These are phyloP conservation scores for Cyberlindnera misumaiensis DNA, from an alignment of 805 yeast genomes.

Conservation along the genomic window DNA sequence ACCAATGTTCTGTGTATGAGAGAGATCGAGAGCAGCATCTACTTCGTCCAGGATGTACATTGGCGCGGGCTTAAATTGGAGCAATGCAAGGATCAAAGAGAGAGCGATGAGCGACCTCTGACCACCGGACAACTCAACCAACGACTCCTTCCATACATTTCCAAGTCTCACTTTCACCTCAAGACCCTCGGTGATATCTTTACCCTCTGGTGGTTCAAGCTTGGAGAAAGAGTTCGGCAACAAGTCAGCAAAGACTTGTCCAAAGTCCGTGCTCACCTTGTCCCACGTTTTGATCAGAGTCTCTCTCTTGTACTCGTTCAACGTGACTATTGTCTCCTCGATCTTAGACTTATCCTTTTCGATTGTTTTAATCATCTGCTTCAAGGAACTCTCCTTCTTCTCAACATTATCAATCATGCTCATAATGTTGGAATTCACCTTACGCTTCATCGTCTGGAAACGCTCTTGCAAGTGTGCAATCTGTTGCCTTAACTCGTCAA, in stretches of 20 bases:
- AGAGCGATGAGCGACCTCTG: slow-evolving; percentile 92
- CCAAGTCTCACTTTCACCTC: slow-evolving; percentile 89
- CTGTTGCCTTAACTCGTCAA: slow-evolving; percentile 55
- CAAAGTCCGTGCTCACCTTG: slow-evolving; percentile 85
- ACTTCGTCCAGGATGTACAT: slow-evolving; percentile 97
- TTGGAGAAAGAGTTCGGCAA: slow-evolving; percentile 88
- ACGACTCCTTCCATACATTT: slow-evolving; percentile 89
- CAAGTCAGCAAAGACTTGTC: slow-evolving; percentile 79
- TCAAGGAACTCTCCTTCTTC: slow-evolving; percentile 72
- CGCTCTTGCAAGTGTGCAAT: slow-evolving; percentile 49
- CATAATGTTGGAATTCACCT: slow-evolving; percentile 82
- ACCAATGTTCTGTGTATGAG: slow-evolving; percentile 97
- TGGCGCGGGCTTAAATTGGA: slow-evolving; percentile 97
- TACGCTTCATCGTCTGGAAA: slow-evolving; percentile 65
- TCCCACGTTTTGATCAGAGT: slow-evolving; percentile 80
- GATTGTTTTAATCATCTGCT: slow-evolving; percentile 76
- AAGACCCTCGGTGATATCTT: slow-evolving; percentile 82
- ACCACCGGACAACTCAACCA: slow-evolving; percentile 95
- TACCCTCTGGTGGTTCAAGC: slow-evolving; percentile 72
- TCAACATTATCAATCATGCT: slow-evolving; percentile 88
- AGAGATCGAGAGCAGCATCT: slow-evolving; percentile 95
- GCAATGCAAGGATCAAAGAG: slow-evolving; percentile 82
- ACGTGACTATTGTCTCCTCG: slow-evolving; percentile 74
- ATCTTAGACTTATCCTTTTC: slow-evolving; percentile 86
- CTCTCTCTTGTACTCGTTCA: slow-evolving; percentile 79